Base-by-base conservation (phyloP, 2,329 filamentous ascomycete genomes). In the Pseudogymnoascus sp. region DNA sequence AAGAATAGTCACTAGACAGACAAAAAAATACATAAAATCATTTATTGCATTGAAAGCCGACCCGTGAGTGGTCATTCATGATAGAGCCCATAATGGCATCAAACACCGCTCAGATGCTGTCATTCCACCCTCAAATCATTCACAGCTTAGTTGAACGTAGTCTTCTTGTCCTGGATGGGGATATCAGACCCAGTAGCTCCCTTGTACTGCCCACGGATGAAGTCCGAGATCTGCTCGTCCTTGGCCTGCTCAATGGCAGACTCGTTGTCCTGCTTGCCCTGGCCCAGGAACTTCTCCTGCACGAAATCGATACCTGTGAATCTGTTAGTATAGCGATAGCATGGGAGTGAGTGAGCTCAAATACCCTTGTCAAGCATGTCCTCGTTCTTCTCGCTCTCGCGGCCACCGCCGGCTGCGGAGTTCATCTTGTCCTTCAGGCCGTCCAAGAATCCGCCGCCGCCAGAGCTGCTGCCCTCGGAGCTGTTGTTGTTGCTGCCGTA, bases 281-380 rank as follows among this genome's bases (percentile, higher is more conserved):
- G 77, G 37, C 85, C 84, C 13, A 94, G 71, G 71, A 92, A 76
- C 65, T 89, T 84, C 74, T 94, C 84, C 75, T 95, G 90, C 24
- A 92, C 82, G 65, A 81, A 84, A 74, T 94, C 90, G 78, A 93
- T 78, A 60, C 83, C 90, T 93, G 65, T 15, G 11, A 11, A 13
- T 58, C 62, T 68, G 65, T 63, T 62, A 64, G 61, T 35, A 54
- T 9, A 35, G 29, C 15, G 50, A 13, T 11, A 54, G 10, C 9
- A 35, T 39, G 60, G 36, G 29, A 21, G 6, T 9, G 31, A 64
- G 21, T 24, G 64, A 6, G 64, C 68, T 35, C 47, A 54, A 33
- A 58, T 72, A 90, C 89, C 86, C 78, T 94, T 94, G 77, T 94
- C 90, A 60, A 94, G 82, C n/a, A 74, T 76, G 70, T 93, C 89